Percentiles rank a stretch among this genome's conserved stretches.
Evolutionary conservation across 2,329 filamentous ascomycete species (phyloP).

Genomic region (Diaporthe australafricana): DNA sequence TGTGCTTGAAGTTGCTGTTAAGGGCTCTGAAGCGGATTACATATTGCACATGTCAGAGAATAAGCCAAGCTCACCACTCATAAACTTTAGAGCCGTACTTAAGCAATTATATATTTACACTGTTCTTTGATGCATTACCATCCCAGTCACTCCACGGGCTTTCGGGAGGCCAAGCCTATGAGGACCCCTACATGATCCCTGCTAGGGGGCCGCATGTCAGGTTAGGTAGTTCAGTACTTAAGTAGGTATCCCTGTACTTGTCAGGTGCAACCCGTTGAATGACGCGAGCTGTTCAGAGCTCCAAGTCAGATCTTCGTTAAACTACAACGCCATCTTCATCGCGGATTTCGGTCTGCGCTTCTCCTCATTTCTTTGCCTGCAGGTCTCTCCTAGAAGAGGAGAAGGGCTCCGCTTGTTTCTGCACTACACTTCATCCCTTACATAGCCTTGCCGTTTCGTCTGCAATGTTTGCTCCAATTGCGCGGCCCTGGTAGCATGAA

Average conservation of each 20-base stretch:
- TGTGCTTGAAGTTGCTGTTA: neutral
- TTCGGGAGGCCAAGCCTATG: constrained; percentile 6
- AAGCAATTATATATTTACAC: neutral
- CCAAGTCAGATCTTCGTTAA: constrained; percentile 23
- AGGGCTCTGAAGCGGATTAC: neutral
- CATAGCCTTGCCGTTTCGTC: neutral
- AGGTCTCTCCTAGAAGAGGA: constrained; percentile 5
- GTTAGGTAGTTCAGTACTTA: too few relatives aligned
- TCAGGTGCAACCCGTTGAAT: constrained; percentile 22
- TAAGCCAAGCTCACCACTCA: constrained; percentile 16
- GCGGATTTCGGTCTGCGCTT: neutral
- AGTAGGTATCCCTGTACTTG: constrained; percentile 21
- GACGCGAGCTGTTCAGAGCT: constrained; percentile 30
- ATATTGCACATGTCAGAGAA: neutral
- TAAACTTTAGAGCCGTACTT: neutral
- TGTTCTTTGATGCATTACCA: neutral
- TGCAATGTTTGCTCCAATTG: constrained; percentile 32
- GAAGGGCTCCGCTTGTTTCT: neutral
- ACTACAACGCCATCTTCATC: constrained; percentile 19
- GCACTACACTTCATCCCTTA: neutral
- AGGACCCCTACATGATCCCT: neutral
- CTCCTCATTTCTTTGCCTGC: neutral
- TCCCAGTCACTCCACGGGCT: neutral
- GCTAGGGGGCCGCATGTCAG: neutral
- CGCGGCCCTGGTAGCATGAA: constrained; percentile 52